A percentile compares a stretch with the other conserved stretches of the same genome.
Evolutionary conservation across 495 filamentous ascomycete genomes (phyloP).

Genomic region (Aspergillus carlsbadensis): DNA sequence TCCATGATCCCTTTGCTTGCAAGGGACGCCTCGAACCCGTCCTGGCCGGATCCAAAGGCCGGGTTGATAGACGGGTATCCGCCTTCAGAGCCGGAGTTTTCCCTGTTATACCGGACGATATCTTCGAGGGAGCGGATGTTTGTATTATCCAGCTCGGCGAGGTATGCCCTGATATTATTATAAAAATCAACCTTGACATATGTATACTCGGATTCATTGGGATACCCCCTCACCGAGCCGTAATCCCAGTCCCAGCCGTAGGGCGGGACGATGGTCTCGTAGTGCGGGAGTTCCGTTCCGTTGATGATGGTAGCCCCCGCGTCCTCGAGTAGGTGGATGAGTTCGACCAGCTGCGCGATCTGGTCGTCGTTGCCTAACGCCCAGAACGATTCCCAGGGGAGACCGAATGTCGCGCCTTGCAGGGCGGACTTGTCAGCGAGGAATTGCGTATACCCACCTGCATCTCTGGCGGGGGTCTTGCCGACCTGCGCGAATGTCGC

Average conservation of each 20-base stretch:
- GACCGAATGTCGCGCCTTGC: conserved; percentile 62
- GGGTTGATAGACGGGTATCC: conserved; percentile 61
- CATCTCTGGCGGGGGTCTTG: conserved; percentile 49
- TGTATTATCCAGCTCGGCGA: conserved; percentile 64
- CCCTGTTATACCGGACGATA: conserved; percentile 65
- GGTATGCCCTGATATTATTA: conserved; percentile 67
- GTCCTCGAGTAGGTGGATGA: conserved; percentile 52
- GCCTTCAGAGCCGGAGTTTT: conserved; percentile 67
- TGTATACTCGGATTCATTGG: conserved; percentile 71
- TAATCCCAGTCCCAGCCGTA: conserved; percentile 74
- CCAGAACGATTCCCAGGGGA: conserved; percentile 74
- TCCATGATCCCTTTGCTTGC: conserved; percentile 61
- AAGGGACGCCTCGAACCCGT: conserved; percentile 61
- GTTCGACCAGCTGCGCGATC: conserved; percentile 47
- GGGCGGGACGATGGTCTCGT: conserved; percentile 58
- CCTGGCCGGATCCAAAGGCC: conserved; percentile 70
- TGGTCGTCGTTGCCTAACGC: conserved; percentile 52
- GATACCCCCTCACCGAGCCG: conserved; percentile 57
- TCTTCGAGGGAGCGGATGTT: conserved; percentile 63
- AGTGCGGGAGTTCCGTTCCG: conserved; percentile 63
- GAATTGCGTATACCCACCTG: conserved; percentile 55
- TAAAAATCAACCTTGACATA: conserved; percentile 76
- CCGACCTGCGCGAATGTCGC: conserved; percentile 57
- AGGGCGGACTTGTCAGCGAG: conserved; percentile 52
- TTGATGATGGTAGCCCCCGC: conserved; percentile 71